Base-by-base conservation (phyloP, 805 yeast genomes). In the Wickerhamiella australiensis region DNA sequence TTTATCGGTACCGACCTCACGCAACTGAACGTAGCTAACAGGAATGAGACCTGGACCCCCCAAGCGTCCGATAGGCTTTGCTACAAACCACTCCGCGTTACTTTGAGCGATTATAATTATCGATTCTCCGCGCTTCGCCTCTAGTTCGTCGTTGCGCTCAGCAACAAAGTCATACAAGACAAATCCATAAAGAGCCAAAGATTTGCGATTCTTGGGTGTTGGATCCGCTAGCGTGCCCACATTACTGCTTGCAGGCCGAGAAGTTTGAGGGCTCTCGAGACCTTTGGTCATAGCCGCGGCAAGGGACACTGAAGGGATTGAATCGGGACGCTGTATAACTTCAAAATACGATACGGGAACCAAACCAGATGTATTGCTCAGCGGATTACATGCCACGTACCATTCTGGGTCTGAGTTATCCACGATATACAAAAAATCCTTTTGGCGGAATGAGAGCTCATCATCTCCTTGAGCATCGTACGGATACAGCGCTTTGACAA, bases 21-120 rank as follows among this genome's bases (percentile, higher is more conserved):
- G 78, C 33, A 90, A 75, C 60, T 86, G 85, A 21, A 92, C 92
- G 60, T 84, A 92, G 17, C 85, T 77, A 4, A 85, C 88, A 0
- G 99, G 98, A 6, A 92, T 94, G 42, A 92, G 72, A 1, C 99
- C 98, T 0, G 97, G 97, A 0, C 96, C 98, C 22, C 98, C 97
- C 35, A 92, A 70, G 49, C 96, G 72, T 52, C 90, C 94, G 40
- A 92, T 84, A 12, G 96, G 96, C 64, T 92, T 92, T 4, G 96
- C 97, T 52, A 92, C 92, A 59, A 87, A 88, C 99, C 99, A 92
- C 67, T 94, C 99, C 56, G 73, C 83, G 50, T 86, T 87, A 61
- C 90, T 94, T 65, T 90, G 96, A 1, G 99, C 99, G 66, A 96
- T 90, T 11, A 94, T 78, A 26, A 88, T 84, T 54, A 92, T 75